These are phyloP conservation scores for Stellera chamaejasme DNA, from an alignment of 345 rosid genomes.

Conservation along the genomic window DNA sequence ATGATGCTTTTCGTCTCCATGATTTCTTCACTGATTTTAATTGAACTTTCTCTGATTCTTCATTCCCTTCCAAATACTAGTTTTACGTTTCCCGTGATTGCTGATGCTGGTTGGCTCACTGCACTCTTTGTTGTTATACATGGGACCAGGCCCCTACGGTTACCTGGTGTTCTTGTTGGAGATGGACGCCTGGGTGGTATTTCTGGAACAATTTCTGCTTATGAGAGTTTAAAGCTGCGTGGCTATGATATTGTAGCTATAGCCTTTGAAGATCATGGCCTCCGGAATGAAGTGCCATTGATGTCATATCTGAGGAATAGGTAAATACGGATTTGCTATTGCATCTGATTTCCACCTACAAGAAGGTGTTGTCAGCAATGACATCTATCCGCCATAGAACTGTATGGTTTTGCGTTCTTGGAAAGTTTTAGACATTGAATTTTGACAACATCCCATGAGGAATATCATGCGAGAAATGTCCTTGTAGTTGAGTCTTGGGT, in stretches of 20 bases:
- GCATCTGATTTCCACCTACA: not conserved
- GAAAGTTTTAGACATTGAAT: too few relatives aligned
- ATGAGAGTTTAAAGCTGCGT: slow-evolving; percentile 69
- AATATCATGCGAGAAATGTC: too few relatives aligned
- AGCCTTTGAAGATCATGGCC: slow-evolving; percentile 82
- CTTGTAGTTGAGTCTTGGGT: too few relatives aligned
- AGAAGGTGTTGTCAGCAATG: too few relatives aligned
- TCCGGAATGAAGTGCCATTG: slow-evolving; percentile 67
- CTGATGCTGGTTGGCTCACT: not conserved
- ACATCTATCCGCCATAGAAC: too few relatives aligned
- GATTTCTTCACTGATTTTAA: not conserved
- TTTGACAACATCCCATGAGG: too few relatives aligned
- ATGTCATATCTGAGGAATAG: slow-evolving; percentile 60
- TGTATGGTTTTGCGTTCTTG: not conserved
- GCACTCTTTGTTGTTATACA: slow-evolving; percentile 2
- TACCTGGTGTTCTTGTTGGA: slow-evolving; percentile 92
- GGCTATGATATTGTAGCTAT: slow-evolving; percentile 86
- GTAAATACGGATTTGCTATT: slow-evolving; percentile 23
- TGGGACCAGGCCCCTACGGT: slow-evolving; percentile 64
- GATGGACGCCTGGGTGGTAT: slow-evolving; percentile 95
- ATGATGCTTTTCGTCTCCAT: slow-evolving; percentile 3
- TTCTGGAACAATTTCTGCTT: slow-evolving; percentile 91
- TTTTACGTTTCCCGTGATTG: not conserved
- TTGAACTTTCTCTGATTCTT: not conserved
- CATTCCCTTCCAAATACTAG: not conserved